Conservation (phyloP, 1,284 basidiomycete species). For the Heterobasidion occidentale region DNA sequence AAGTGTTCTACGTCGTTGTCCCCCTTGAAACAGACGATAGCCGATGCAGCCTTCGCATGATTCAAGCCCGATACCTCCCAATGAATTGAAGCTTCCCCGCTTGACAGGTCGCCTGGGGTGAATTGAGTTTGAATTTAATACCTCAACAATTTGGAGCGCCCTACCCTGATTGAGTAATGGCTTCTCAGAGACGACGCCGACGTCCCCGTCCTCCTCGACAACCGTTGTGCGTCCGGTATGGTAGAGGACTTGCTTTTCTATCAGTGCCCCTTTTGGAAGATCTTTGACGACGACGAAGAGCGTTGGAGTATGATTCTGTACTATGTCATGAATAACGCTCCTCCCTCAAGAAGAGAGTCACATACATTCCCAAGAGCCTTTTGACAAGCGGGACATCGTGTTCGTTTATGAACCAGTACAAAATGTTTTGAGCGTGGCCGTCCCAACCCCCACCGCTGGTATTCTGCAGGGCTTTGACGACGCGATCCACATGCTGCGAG, state of each 20-base stretch:
- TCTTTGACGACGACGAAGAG: conserved; percentile 64
- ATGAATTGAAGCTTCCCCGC: conserved; percentile 20
- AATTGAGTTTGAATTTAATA: not conserved
- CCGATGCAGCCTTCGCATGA: conserved; percentile 29
- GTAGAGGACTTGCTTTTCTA: conserved; percentile 66
- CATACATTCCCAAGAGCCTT: conserved; percentile 24
- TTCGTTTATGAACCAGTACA: conserved; percentile 56
- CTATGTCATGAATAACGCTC: not conserved
- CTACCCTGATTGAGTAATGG: conserved; percentile 36
- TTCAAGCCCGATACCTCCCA: conserved; percentile 41
- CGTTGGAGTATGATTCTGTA: conserved; percentile 29
- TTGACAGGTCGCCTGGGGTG: conserved; percentile 14
- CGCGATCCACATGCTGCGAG: conserved; percentile 74
- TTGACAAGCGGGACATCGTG: conserved; percentile 35
- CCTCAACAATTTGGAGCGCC: not conserved
- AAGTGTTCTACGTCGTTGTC: conserved; percentile 18
- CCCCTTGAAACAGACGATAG: conserved; percentile 36
- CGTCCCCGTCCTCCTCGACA: conserved; percentile 40
- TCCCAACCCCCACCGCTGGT: conserved; percentile 54
- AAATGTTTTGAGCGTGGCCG: conserved; percentile 49
- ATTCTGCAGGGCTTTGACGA: conserved; percentile 50
- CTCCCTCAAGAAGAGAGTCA: not conserved
- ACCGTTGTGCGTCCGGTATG: conserved; percentile 55
- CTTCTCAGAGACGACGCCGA: conserved; percentile 19
- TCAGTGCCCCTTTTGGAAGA: conserved; percentile 69